phyloP scores from a whole-genome alignment of 805 yeast species.

The Kluyveromyces siamensis region DNA sequence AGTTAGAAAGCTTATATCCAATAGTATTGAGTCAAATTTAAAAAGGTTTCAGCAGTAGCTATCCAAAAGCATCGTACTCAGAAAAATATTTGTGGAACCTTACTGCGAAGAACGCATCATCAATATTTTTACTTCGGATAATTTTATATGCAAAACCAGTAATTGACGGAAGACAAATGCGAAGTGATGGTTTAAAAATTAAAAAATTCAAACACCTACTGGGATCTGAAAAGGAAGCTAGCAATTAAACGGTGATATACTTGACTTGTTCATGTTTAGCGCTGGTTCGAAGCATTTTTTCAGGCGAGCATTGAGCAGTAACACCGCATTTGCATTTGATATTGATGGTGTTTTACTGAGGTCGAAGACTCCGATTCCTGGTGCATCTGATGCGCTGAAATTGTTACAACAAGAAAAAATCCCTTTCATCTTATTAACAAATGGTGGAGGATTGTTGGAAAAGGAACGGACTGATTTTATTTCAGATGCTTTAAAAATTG shows the following conservation, averaged over 20 bases:
- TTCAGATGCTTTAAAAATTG: slow-evolving; percentile 34
- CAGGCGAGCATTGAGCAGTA: slow-evolving; percentile 2
- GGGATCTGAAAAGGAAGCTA: no score
- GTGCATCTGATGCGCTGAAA: slow-evolving; percentile 53
- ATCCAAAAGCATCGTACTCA: no score
- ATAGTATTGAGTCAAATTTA: no score
- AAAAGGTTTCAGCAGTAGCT: no score
- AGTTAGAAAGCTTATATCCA: not conserved
- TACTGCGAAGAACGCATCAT: no score
- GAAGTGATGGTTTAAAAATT: no score
- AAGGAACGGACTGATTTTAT: slow-evolving; percentile 46
- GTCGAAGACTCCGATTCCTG: slow-evolving; percentile 58
- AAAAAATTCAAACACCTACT: no score
- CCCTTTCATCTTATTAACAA: slow-evolving; percentile 79
- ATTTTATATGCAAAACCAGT: no score
- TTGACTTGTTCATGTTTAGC: not conserved
- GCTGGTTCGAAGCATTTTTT: not conserved
- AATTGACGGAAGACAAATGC: no score
- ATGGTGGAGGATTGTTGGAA: slow-evolving; percentile 83
- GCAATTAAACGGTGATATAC: no score
- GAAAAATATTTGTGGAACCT: no score
- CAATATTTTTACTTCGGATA: no score
- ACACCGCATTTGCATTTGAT: slow-evolving; percentile 28
- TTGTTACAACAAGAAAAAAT: slow-evolving; percentile 43
- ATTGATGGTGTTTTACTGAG: slow-evolving; percentile 85